phyloP scores from a whole-genome alignment of 1,284 basidiomycete genomes.

The Cutaneotrichosporon sp. region DNA sequence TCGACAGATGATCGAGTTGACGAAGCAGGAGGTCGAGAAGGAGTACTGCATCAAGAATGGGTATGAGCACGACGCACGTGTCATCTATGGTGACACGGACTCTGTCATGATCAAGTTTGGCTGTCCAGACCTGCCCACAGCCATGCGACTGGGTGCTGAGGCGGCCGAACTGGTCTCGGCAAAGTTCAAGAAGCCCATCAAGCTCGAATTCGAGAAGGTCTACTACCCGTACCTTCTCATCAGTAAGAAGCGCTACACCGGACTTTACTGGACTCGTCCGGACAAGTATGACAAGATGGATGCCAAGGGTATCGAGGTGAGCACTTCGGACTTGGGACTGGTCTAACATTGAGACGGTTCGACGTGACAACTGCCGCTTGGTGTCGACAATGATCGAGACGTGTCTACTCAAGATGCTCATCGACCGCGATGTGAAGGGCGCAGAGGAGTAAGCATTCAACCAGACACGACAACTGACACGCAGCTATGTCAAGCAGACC shows the following conservation, averaged over 20 bases:
- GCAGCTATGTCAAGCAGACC: slow-evolving; percentile 83
- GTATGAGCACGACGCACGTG: slow-evolving; percentile 77
- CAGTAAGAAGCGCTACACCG: slow-evolving; percentile 95
- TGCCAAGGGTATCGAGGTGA: slow-evolving; percentile 92
- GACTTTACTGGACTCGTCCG: slow-evolving; percentile 88
- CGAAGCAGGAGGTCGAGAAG: slow-evolving; percentile 85
- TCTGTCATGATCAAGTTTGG: slow-evolving; percentile 97
- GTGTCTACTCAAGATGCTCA: slow-evolving; percentile 92
- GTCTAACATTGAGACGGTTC: slow-evolving; percentile 68
- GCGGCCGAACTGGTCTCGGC: slow-evolving; percentile 89
- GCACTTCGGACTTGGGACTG: slow-evolving; percentile 29
- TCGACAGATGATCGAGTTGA: slow-evolving; percentile 95
- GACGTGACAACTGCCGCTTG: slow-evolving; percentile 91
- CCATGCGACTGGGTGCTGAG: slow-evolving; percentile 88
- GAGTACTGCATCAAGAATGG: slow-evolving; percentile 84
- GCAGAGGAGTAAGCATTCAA: slow-evolving; percentile 71
- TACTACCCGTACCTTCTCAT: slow-evolving; percentile 96
- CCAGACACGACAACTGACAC: slow-evolving; percentile 3
- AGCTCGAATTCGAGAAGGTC: slow-evolving; percentile 96
- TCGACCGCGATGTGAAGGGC: slow-evolving; percentile 85
- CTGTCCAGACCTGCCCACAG: slow-evolving; percentile 73
- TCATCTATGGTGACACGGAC: slow-evolving; percentile 96
- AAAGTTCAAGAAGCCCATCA: slow-evolving; percentile 91
- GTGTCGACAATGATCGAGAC: slow-evolving; percentile 96
- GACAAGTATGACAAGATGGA: slow-evolving; percentile 99